Conservation (phyloP, 495 filamentous ascomycete genomes). For the Rostrohypoxylon terebratum region DNA sequence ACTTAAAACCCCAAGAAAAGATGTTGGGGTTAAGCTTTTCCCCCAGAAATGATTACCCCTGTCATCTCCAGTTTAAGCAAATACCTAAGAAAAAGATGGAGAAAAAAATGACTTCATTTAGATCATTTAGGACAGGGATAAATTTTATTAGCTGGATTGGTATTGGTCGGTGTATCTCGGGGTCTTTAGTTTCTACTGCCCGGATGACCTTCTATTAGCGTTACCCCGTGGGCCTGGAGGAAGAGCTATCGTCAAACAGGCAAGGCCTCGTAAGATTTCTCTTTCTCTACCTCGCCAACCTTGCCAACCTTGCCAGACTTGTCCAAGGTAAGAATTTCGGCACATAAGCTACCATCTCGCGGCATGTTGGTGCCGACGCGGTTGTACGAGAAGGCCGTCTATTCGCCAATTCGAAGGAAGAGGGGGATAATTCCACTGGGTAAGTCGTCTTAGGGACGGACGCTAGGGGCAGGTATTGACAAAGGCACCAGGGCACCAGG, state of each 20-base stretch:
- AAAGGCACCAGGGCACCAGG: background rate
- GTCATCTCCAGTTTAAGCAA: conserved; percentile 20
- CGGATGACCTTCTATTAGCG: background rate
- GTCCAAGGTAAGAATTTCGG: background rate
- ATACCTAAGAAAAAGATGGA: conserved; percentile 4
- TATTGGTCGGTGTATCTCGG: conserved; percentile 9
- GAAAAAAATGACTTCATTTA: conserved; percentile 23
- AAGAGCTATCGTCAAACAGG: conserved; percentile 6
- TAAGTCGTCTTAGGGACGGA: background rate
- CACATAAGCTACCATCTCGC: background rate
- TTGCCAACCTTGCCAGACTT: too few relatives aligned
- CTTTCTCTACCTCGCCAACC: background rate
- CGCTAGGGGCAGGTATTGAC: background rate
- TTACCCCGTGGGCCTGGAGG: background rate
- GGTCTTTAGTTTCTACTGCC: background rate
- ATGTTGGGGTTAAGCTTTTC: conserved; percentile 20
- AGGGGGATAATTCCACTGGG: background rate
- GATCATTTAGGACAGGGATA: background rate
- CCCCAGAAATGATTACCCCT: conserved; percentile 12
- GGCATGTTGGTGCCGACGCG: conserved; percentile 6
- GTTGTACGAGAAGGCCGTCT: background rate
- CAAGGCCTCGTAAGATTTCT: background rate
- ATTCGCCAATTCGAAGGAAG: background rate
- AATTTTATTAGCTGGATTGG: background rate
- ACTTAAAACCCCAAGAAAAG: background rate